Conservation (phyloP, 1,139 yeast species). For the Yamadazyma buinensis region DNA sequence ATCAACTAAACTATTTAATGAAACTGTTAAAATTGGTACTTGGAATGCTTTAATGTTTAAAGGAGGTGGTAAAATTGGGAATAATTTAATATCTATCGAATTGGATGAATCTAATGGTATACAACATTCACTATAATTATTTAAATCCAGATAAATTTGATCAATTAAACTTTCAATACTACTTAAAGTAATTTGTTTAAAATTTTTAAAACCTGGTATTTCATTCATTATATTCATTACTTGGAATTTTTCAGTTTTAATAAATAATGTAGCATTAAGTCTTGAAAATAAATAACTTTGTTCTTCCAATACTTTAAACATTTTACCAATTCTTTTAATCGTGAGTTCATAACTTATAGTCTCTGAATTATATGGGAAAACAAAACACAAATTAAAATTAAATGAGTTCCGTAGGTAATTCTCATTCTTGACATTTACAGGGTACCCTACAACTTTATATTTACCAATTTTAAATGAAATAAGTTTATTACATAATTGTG, state of each 20-base stretch:
- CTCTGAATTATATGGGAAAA: constrained; percentile 79
- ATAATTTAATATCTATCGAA: constrained; percentile 85
- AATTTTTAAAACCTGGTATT: constrained; percentile 39
- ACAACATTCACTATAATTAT: constrained; percentile 92
- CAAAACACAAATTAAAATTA: constrained; percentile 89
- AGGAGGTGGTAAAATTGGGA: constrained; percentile 85
- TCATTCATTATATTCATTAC: constrained; percentile 13
- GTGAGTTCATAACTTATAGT: constrained; percentile 85
- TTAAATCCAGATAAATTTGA: constrained; percentile 88
- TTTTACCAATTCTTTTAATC: constrained; percentile 75
- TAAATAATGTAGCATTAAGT: constrained; percentile 35
- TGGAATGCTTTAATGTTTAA: constrained; percentile 69
- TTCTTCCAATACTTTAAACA: constrained; percentile 89
- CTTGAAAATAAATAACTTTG: constrained; percentile 76
- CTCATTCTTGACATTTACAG: constrained; percentile 73
- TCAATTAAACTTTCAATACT: constrained; percentile 79
- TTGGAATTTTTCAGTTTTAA: constrained; percentile 20
- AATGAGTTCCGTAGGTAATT: constrained; percentile 87
- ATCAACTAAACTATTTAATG: constrained; percentile 67
- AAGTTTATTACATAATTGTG: constrained; percentile 79
- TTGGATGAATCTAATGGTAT: constrained; percentile 90
- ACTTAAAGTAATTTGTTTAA: constrained; percentile 44
- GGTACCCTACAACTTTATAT: constrained; percentile 82
- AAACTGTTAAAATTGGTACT: constrained; percentile 86
- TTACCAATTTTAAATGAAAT: constrained; percentile 70